Evolutionary conservation across 2,329 filamentous ascomycete species (phyloP).

Genomic region (Colletotrichum agaves): DNA sequence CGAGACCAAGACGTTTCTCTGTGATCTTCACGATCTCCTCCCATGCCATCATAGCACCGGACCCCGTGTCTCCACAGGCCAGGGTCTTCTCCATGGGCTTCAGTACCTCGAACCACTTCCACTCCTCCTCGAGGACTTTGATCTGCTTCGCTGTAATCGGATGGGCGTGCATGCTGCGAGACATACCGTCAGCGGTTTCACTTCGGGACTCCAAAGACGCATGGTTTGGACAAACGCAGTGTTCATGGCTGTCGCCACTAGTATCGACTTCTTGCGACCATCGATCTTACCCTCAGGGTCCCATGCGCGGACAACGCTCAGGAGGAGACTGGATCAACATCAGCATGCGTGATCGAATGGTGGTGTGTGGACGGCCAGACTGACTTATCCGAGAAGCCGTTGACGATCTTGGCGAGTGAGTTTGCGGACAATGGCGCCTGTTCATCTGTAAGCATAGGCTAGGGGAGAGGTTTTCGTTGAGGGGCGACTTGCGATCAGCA

Average conservation of each 20-base stretch:
- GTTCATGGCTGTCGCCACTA: constrained; percentile 89
- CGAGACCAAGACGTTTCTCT: constrained; percentile 59
- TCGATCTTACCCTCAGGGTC: constrained; percentile 76
- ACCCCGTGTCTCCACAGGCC: constrained; percentile 86
- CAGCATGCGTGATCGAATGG: background rate
- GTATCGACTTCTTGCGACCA: constrained; percentile 69
- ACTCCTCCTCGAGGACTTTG: constrained; percentile 75
- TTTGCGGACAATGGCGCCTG: constrained; percentile 81
- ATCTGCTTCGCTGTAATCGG: constrained; percentile 82
- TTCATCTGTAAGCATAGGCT: too few relatives aligned
- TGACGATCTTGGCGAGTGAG: constrained; percentile 83
- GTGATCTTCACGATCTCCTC: constrained; percentile 75
- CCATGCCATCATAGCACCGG: constrained; percentile 88
- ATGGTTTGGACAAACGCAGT: constrained; percentile 57
- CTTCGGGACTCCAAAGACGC: too few relatives aligned
- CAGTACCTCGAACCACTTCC: constrained; percentile 81
- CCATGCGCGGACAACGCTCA: constrained; percentile 84
- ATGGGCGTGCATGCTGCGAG: constrained; percentile 80
- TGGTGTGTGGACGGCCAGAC: background rate
- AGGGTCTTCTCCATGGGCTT: constrained; percentile 79
- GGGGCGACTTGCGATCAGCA: constrained; percentile 67
- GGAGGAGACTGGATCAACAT: background rate
- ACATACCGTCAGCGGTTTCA: background rate
- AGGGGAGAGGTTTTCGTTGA: too few relatives aligned
- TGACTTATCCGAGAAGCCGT: constrained; percentile 78